Conservation (phyloP, 768 basidiomycete species). For the Termitomyces sp. region DNA sequence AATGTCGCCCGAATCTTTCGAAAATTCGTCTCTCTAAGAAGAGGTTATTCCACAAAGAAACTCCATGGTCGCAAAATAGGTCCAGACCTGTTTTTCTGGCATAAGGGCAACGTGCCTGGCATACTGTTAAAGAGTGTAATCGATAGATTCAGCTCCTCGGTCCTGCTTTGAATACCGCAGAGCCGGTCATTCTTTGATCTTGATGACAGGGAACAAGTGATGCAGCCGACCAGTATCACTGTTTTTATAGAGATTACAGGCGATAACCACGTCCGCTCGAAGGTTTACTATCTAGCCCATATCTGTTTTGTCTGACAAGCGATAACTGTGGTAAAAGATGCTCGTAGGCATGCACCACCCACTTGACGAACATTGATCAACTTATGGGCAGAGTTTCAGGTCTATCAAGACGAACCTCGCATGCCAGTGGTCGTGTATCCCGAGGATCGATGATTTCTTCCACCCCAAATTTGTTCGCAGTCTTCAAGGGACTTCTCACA, state of each 20-base stretch:
- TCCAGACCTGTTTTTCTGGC: not conserved
- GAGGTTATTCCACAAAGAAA: not conserved
- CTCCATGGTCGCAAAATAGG: not conserved
- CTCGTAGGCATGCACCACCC: slow-evolving; percentile 30
- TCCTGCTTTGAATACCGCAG: not conserved
- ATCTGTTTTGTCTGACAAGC: slow-evolving; percentile 21
- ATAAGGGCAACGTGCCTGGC: not conserved
- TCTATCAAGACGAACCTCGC: slow-evolving; percentile 26
- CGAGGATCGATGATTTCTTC: slow-evolving; percentile 40
- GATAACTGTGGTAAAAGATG: slow-evolving; percentile 30
- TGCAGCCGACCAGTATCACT: not conserved
- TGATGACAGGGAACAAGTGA: not conserved
- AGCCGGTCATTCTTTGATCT: not conserved
- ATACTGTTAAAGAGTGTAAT: not conserved
- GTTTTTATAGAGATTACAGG: slow-evolving; percentile 7
- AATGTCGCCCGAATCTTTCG: not conserved
- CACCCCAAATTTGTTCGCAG: slow-evolving; percentile 34
- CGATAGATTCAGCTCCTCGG: not conserved
- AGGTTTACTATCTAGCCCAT: slow-evolving; percentile 25
- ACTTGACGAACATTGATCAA: slow-evolving; percentile 19
- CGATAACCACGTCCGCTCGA: slow-evolving; percentile 27
- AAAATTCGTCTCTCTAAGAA: not conserved
- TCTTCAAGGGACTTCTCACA: slow-evolving; percentile 33
- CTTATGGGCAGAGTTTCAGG: not conserved
- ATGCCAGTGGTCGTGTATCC: slow-evolving; percentile 32